phyloP scores from a whole-genome alignment of 73 alveolate species.

The Paramecium octaurelia region DNA sequence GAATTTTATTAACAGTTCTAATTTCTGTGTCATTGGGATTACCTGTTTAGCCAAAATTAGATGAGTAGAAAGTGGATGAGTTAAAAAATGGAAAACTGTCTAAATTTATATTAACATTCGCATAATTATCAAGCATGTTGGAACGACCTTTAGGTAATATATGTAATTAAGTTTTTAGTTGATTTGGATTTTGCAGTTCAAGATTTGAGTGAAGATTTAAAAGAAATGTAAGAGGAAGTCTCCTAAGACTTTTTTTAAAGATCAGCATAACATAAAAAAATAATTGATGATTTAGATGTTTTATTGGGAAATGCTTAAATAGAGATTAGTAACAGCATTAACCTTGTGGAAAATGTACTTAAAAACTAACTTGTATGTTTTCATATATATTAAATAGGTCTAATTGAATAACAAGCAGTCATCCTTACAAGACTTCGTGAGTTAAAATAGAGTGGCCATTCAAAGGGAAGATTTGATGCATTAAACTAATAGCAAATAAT shows the following conservation, averaged over 20 bases:
- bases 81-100: neutral
- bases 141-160: slow-evolving; percentile 12
- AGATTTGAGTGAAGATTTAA: slow-evolving; percentile 26
- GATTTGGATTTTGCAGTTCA: slow-evolving; percentile 33
- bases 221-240: neutral
- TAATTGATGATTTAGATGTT: slow-evolving; percentile 5
- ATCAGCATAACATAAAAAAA: slow-evolving; percentile 9
- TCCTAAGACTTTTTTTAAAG: slow-evolving; percentile 29
- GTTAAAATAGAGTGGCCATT: neutral
- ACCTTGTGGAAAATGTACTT: slow-evolving; percentile 8
- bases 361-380: neutral
- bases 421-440: neutral
- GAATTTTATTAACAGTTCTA: neutral
- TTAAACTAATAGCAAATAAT: neutral
- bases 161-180: neutral
- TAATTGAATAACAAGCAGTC: neutral
- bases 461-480: slow-evolving; percentile 1
- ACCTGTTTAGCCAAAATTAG: neutral
- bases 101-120: neutral
- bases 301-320: slow-evolving; percentile 38
- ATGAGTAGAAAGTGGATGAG: neutral
- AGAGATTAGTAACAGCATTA: neutral
- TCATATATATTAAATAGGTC: neutral
- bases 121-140: neutral
- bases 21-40: neutral